These are phyloP conservation scores for Diaporthe sp. DNA, from an alignment of 2,329 filamentous ascomycete species.

Conservation along the genomic window DNA sequence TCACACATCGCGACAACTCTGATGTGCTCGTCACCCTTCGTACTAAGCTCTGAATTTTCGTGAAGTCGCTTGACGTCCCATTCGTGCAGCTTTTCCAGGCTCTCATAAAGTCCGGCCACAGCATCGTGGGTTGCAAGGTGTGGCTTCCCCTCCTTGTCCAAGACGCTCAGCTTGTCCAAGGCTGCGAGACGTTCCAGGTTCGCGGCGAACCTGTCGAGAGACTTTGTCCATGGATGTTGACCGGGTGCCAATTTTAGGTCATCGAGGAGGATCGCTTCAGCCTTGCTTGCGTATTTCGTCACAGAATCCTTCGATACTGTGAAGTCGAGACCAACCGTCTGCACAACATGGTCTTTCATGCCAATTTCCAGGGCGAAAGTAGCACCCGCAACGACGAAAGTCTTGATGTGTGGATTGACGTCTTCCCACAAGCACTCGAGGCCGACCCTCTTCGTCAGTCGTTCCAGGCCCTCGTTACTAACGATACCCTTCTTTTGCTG, in stretches of 20 bases:
- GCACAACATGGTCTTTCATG: constrained; percentile 70
- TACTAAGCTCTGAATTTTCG: constrained; percentile 56
- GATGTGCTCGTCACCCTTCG: constrained; percentile 59
- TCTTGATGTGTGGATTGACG: constrained; percentile 55
- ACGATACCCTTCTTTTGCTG: constrained; percentile 68
- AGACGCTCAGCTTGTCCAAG: constrained; percentile 77
- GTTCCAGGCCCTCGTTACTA: constrained; percentile 79
- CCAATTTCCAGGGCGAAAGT: constrained; percentile 71
- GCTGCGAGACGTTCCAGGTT: constrained; percentile 77
- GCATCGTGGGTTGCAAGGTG: constrained; percentile 83
- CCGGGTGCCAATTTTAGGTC: constrained; percentile 70
- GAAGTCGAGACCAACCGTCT: constrained; percentile 71
- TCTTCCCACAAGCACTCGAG: constrained; percentile 72
- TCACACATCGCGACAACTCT: constrained; percentile 73
- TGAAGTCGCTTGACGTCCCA: constrained; percentile 73
- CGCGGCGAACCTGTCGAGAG: constrained; percentile 74
- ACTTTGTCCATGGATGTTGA: constrained; percentile 75
- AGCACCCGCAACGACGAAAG: constrained; percentile 70
- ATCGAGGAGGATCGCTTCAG: constrained; percentile 72
- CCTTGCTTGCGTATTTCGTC: constrained; percentile 68
- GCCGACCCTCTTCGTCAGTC: constrained; percentile 75
- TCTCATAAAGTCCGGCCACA: constrained; percentile 77
- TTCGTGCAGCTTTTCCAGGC: constrained; percentile 74
- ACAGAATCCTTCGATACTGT: constrained; percentile 69
- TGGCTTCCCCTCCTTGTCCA: constrained; percentile 49